Conservation (phyloP, 441 rosid genomes). For the Populus hybrid region DNA sequence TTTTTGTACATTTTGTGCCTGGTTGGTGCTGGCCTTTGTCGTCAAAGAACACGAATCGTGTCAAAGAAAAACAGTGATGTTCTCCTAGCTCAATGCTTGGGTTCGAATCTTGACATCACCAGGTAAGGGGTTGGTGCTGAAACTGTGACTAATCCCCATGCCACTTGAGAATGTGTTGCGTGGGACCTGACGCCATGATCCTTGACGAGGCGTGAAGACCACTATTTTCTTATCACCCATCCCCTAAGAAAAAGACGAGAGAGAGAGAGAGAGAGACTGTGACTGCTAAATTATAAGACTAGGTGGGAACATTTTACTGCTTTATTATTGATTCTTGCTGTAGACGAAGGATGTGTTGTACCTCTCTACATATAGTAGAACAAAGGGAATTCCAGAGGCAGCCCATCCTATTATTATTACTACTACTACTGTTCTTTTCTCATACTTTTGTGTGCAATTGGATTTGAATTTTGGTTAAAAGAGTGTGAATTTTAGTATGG, state of each 20-base stretch:
- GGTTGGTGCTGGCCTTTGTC: slow-evolving; percentile 18
- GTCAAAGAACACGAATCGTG: background rate
- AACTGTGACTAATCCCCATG: background rate
- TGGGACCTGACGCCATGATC: background rate
- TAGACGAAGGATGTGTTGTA: background rate
- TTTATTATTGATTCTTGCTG: slow-evolving; percentile 12
- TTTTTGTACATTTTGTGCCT: slow-evolving; percentile 10
- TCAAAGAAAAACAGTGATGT: background rate
- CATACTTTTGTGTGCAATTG: background rate
- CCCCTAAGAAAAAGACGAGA: background rate
- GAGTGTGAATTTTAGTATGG: slow-evolving; percentile 11
- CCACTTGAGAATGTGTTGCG: background rate
- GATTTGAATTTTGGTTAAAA: too few species aligned
- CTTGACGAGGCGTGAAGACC: background rate
- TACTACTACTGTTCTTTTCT: background rate
- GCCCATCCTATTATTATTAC: background rate
- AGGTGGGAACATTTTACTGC: slow-evolving; percentile 4
- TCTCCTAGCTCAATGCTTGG: background rate
- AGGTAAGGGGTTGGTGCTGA: background rate
- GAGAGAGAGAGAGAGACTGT: background rate
- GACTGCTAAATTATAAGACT: background rate
- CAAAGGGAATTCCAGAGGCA: background rate
- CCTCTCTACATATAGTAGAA: background rate
- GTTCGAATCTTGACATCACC: too few species aligned
- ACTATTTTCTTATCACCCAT: background rate